Evolutionary conservation across 192 early-diverging fungal genomes (phyloP).

Genomic region (Haplosporangium gracile): DNA sequence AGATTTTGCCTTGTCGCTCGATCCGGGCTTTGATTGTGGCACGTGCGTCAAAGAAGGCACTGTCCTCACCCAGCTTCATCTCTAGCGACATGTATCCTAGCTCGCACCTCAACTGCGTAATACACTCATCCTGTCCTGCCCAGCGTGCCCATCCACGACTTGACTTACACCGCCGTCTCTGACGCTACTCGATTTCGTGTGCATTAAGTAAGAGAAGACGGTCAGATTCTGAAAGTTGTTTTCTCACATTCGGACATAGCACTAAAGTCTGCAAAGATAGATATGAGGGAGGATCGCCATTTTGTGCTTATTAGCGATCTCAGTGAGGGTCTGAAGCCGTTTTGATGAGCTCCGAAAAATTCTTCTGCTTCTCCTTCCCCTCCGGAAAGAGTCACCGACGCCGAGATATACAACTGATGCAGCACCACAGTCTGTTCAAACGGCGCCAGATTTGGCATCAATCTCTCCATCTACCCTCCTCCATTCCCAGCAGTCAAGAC

Average conservation of each 20-base stretch:
- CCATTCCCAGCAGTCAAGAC: background rate
- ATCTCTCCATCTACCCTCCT: background rate
- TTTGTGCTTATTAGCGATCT: background rate
- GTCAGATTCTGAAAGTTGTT: background rate
- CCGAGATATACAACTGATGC: background rate
- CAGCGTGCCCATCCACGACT: background rate
- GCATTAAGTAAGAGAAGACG: background rate
- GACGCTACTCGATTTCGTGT: background rate
- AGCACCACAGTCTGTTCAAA: conserved; percentile 14
- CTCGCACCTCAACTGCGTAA: background rate
- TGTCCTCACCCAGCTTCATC: background rate
- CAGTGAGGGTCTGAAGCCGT: background rate
- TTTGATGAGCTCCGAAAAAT: background rate
- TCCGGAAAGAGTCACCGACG: background rate
- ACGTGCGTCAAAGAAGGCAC: background rate
- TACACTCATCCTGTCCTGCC: background rate
- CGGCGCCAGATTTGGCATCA: conserved; percentile 11
- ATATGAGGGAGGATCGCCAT: no score
- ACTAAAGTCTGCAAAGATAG: no score
- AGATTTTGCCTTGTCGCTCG: background rate
- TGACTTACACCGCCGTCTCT: background rate
- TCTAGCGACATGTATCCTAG: background rate
- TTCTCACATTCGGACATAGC: no score
- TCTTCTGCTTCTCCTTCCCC: background rate
- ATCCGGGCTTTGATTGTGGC: background rate